A percentile compares a stretch with the other conserved stretches of the same genome.
Conservation (phyloP, 805 yeast genomes). For the Candida boleticola region DNA sequence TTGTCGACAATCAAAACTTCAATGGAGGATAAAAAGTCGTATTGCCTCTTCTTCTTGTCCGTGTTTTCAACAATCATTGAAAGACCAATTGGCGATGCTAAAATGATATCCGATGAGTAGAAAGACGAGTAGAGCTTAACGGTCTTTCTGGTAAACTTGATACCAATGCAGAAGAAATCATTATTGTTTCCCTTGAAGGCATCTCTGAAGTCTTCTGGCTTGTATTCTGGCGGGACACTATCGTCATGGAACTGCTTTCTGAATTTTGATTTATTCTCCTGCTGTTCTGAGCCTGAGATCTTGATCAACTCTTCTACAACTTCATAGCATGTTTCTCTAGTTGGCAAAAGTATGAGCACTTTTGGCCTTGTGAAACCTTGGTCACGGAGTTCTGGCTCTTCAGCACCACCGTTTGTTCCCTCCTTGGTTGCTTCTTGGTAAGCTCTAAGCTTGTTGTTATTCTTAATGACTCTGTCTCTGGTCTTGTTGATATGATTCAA, state of each 20-base stretch:
- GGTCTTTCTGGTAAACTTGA: conserved; percentile 85
- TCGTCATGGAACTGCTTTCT: conserved; percentile 60
- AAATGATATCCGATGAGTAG: conserved; percentile 77
- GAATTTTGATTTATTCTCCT: conserved; percentile 80
- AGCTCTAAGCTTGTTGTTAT: conserved; percentile 56
- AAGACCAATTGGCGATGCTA: conserved; percentile 91
- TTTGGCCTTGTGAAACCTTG: conserved; percentile 97
- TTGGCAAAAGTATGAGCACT: conserved; percentile 77
- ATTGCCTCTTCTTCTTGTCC: conserved; percentile 55
- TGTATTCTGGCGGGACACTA: conserved; percentile 47
- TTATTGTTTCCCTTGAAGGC: conserved; percentile 85
- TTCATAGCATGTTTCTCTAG: conserved; percentile 73
- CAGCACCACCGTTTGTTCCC: conserved; percentile 35
- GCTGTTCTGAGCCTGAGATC: conserved; percentile 66
- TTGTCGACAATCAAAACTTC: conserved; percentile 81
- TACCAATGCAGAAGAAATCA: conserved; percentile 89
- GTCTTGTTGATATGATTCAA: conserved; percentile 85
- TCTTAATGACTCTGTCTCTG: conserved; percentile 77
- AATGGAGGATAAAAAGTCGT: conserved; percentile 84
- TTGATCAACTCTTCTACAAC: conserved; percentile 60
- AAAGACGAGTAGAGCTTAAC: conserved; percentile 81
- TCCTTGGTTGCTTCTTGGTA: conserved; percentile 39
- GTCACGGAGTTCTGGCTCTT: conserved; percentile 70
- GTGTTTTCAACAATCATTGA: conserved; percentile 67
- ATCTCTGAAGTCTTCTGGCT: conserved; percentile 81